phyloP scores from a whole-genome alignment of 2,329 filamentous ascomycete species.

The Colletotrichum neosansevieriae region DNA sequence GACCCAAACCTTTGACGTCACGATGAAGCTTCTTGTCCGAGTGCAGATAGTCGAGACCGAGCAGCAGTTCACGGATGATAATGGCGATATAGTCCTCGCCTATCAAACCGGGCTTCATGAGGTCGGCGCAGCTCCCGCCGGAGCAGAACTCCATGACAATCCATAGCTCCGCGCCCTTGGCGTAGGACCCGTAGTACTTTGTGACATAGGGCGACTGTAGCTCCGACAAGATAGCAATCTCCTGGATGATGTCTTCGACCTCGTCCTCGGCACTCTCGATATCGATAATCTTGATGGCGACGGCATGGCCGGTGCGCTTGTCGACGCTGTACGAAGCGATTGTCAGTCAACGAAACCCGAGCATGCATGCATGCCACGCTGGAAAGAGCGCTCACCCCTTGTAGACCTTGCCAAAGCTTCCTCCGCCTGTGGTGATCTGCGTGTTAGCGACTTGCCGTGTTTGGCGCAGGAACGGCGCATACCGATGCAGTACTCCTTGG shows the following conservation, averaged over 20 bases:
- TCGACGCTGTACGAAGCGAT: conserved; percentile 74
- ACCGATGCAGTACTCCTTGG: conserved; percentile 92
- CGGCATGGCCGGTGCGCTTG: conserved; percentile 90
- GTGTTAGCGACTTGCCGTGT: conserved; percentile 20
- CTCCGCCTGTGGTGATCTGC: conserved; percentile 73
- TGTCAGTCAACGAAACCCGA: conserved; percentile 25
- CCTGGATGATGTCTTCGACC: conserved; percentile 98
- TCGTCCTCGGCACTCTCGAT: conserved; percentile 99
- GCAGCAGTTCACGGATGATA: conserved; percentile 88
- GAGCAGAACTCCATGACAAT: conserved; percentile 99
- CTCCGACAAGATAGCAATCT: conserved; percentile 97
- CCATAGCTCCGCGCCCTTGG: conserved; percentile 97
- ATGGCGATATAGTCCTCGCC: conserved; percentile 97
- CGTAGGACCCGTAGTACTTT: conserved; percentile 96
- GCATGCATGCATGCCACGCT: background rate
- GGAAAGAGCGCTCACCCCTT: conserved; percentile 77
- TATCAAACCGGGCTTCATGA: conserved; percentile 94
- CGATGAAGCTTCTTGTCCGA: conserved; percentile 95
- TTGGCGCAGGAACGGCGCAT: conserved; percentile 46
- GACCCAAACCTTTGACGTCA: conserved; percentile 85
- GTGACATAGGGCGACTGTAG: conserved; percentile 97
- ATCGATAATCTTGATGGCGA: conserved; percentile 98
- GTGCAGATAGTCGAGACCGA: conserved; percentile 93
- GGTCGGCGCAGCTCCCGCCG: conserved; percentile 93
- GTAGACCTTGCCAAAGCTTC: conserved; percentile 98